Evolutionary conservation across 352 stramenopile genomes (phyloP), one percentile per base, ranked within the genome.

Genomic region (Phytophthora sp.): DNA sequence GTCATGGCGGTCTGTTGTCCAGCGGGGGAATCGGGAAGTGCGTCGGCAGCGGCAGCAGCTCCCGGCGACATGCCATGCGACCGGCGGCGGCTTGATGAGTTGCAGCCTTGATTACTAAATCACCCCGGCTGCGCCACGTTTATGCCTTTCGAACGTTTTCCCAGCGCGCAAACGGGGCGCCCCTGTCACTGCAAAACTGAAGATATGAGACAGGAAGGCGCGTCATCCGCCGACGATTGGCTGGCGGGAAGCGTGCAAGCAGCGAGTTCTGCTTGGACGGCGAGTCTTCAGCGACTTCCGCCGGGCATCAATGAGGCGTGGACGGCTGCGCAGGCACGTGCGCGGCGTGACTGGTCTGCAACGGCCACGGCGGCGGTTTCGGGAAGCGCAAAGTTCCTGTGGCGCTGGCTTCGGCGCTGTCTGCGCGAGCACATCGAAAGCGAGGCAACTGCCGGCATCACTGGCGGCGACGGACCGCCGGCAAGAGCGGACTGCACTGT

Each of bases 11-110:
- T 26, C 6, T 18, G 30, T 34, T 35, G 6, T 15, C 42, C 7
- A 8, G 37, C 52, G 51, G n/a, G 53, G 13, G 48, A 69, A 61
- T 69, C 60, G 17, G n/a, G 35, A 61, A 73, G 28, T 72, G 61
- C 43, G 17, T 5, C 11, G 34, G 26, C 37, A 41, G 7, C 7
- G 32, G 20, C 27, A 15, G 35, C 13, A 17, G 8, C 35, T 42
- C 35, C 32, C n/a, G n/a, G n/a, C n/a, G n/a, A n/a, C n/a, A n/a
- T n/a, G n/a, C n/a, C n/a, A n/a, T n/a, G n/a, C n/a, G n/a, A n/a
- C n/a, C n/a, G n/a, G n/a, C n/a, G n/a, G n/a, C n/a, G n/a, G n/a
- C n/a, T n/a, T n/a, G n/a, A n/a, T n/a, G n/a, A n/a, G n/a, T n/a
- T n/a, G n/a, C n/a, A n/a, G n/a, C n/a, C n/a, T n/a, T n/a, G n/a